Evolutionary conservation across 1,284 basidiomycete genomes (phyloP), one percentile per base, ranked within the genome.

Genomic region (Cryptococcus wingfieldii): DNA sequence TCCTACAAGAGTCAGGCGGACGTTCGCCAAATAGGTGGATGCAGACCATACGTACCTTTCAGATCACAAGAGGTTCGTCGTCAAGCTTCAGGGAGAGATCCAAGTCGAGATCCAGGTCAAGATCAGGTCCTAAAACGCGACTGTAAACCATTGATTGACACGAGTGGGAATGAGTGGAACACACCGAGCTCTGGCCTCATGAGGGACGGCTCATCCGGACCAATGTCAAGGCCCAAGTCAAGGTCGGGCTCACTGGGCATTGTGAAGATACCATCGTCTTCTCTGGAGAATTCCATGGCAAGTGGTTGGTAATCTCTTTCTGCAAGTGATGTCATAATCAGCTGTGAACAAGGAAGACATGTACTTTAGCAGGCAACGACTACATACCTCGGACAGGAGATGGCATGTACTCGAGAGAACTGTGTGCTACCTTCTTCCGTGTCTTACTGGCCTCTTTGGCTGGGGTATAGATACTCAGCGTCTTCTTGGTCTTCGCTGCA

Each of bases 381-480:
- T 25, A 55, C 55, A 44, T 13, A 61, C 60, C 57, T 18, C 31
- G n/a, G 0, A 48, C 13, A 13, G 16, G 14, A 5, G 57, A 54
- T 27, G 57, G 57, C 56, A 54, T 59, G 43, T 59, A 55, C 41
- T 61, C 62, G 3, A 61, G 44, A 9, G 53, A 52, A 44, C 55
- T 5, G 6, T 47, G 31, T 8, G 31, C 2, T 8, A n/a, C 13
- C 5, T 18, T 31, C 13, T 1, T 14, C 14, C 13, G 5, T 16
- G 34, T 37, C 6, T 27, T 28, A 38, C 38, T 48, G 2, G 38
- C 19, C 31, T 52, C 48, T 12, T 38, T 23, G 23, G 47, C 54
- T 37, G 62, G 62, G 1, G 60, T 64, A 37, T 64, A 64, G 2
- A 64, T 47, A 19, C 41, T 61, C 13, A 61, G 44, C 10, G 55